Percentiles rank a stretch among this genome's conserved stretches.
Conservation (phyloP, 768 basidiomycete species). For the Naganishia onofrii region DNA sequence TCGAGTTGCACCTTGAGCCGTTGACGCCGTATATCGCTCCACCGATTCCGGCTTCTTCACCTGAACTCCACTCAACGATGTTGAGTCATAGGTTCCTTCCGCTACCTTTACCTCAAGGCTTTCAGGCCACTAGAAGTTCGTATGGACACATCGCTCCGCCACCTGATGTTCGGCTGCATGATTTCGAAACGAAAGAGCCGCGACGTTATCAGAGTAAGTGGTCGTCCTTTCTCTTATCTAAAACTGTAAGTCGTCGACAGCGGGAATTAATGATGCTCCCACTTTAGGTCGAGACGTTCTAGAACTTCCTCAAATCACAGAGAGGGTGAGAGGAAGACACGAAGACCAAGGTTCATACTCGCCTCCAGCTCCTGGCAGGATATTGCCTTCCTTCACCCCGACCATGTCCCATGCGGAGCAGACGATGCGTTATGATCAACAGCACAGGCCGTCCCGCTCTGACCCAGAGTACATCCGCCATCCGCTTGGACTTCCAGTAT, state of each 20-base stretch:
- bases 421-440: background rate
- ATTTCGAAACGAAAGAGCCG: background rate
- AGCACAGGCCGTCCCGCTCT: background rate
- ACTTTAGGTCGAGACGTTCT: background rate
- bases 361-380: background rate
- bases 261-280: too few species aligned
- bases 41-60: constrained; percentile 5
- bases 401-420: background rate
- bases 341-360: background rate
- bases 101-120: background rate
- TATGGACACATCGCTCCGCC: background rate
- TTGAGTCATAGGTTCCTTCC: constrained; percentile 18
- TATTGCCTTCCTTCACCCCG: background rate
- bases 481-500: background rate
- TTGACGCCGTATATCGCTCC: constrained; percentile 11
- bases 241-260: background rate
- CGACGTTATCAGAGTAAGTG: background rate
- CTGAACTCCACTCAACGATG: constrained; percentile 16
- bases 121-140: background rate
- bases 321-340: background rate
- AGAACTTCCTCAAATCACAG: background rate
- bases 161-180: background rate
- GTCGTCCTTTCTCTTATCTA: background rate
- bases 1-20: constrained; percentile 15
- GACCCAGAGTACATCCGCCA: background rate